These are phyloP conservation scores for Debaryomyces fabryi DNA, from an alignment of 1,139 yeast species.

Conservation along the genomic window DNA sequence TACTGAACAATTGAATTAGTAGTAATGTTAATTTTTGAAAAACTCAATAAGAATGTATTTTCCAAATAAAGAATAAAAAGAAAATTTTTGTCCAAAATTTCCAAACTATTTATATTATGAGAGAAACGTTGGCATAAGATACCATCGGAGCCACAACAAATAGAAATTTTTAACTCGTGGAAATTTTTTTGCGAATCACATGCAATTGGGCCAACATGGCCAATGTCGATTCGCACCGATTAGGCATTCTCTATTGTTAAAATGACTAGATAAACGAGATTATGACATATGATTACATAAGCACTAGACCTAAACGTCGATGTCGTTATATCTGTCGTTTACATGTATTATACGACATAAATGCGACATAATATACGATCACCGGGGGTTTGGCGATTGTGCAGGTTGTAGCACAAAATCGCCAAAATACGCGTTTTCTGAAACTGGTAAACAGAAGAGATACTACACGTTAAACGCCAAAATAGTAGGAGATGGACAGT, in stretches of 20 bases:
- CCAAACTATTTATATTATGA: slow-evolving; percentile 5
- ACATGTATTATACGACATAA: background rate
- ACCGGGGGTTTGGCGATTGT: background rate
- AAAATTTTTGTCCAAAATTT: slow-evolving; percentile 7
- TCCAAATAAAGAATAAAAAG: slow-evolving; percentile 1
- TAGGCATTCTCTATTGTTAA: background rate
- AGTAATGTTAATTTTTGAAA: slow-evolving; percentile 4
- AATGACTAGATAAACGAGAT: background rate
- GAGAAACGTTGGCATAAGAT: slow-evolving; percentile 7
- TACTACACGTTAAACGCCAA: background rate
- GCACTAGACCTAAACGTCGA: background rate
- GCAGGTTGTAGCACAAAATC: background rate
- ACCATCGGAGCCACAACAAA: slow-evolving; percentile 6
- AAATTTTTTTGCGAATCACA: background rate
- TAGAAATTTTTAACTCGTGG: slow-evolving; percentile 3
- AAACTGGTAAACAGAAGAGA: background rate
- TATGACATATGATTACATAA: background rate
- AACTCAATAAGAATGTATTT: slow-evolving; percentile 3
- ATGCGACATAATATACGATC: background rate
- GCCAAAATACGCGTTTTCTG: slow-evolving; percentile 4
- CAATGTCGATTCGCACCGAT: background rate
- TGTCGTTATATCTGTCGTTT: background rate
- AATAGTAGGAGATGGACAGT: slow-evolving; percentile 1
- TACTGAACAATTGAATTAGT: background rate
- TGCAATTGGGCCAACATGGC: background rate